Percentiles rank a stretch among this genome's conserved stretches.
Conservation (phyloP, 345 rosid species). For the Hibiscus mutabilis region DNA sequence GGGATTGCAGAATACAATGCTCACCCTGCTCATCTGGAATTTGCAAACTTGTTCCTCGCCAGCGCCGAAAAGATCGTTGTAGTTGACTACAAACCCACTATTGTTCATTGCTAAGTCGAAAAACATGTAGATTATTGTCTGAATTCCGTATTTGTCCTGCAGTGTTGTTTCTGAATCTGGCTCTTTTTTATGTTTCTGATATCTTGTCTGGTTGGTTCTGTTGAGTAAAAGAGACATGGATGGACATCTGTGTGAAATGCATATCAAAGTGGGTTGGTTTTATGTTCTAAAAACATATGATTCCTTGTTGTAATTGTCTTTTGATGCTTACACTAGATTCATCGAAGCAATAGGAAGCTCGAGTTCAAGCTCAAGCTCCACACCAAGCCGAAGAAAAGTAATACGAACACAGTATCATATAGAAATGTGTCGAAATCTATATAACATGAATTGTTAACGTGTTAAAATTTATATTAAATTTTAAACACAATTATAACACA, state of each 20-base stretch:
- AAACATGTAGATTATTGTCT: neutral
- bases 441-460: neutral
- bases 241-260: neutral
- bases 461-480: neutral
- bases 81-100: slow-evolving; percentile 65
- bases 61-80: slow-evolving; percentile 53
- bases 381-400: neutral
- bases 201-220: neutral
- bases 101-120: slow-evolving; percentile 24
- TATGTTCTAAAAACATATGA: neutral
- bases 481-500: neutral
- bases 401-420: neutral
- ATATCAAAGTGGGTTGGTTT: neutral
- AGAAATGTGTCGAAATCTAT: neutral
- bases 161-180: neutral
- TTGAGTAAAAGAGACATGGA: neutral
- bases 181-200: neutral
- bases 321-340: neutral
- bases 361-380: neutral
- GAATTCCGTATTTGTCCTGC: neutral
- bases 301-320: neutral
- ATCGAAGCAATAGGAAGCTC: neutral
- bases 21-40: slow-evolving; percentile 74
- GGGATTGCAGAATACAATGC: slow-evolving; percentile 58
- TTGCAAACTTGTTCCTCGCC: slow-evolving; percentile 34